A percentile compares a stretch with the other conserved stretches of the same genome.
Evolutionary conservation across 257 asterid genomes (phyloP).

Genomic region (Anisodus acutangulus): DNA sequence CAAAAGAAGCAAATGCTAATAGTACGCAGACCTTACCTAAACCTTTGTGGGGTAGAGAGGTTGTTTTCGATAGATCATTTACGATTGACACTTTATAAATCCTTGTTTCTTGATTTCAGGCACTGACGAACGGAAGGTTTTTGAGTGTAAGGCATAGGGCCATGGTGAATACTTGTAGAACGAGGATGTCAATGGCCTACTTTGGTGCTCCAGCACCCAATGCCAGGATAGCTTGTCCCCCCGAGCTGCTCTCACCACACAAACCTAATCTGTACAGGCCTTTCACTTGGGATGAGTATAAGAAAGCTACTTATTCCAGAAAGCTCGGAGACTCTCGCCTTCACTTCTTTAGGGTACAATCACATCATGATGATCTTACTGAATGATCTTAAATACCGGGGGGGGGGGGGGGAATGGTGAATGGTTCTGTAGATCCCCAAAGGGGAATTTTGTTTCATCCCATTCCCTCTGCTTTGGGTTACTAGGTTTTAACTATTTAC

Average conservation of each 20-base stretch:
- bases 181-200: slow-evolving; percentile 67
- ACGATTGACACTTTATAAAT: background rate
- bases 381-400: background rate
- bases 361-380: slow-evolving; percentile 5
- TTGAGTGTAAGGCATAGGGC: slow-evolving; percentile 70
- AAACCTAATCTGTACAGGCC: slow-evolving; percentile 47
- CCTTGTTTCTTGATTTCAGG: slow-evolving; percentile 39
- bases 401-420: background rate
- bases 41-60: too few relatives aligned
- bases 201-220: slow-evolving; percentile 62
- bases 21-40: too few relatives aligned
- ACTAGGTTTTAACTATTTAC: background rate
- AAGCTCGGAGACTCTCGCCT: slow-evolving; percentile 53
- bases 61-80: background rate
- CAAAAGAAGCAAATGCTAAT: too few relatives aligned
- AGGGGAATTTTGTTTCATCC: background rate
- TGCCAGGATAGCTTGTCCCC: slow-evolving; percentile 44
- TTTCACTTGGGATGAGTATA: slow-evolving; percentile 63
- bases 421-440: slow-evolving; percentile 24
- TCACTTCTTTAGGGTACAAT: slow-evolving; percentile 36
- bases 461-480: background rate
- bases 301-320: slow-evolving; percentile 43
- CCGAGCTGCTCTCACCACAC: slow-evolving; percentile 36
- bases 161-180: slow-evolving; percentile 42
- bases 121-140: slow-evolving; percentile 70